Evolutionary conservation across 2,329 filamentous ascomycete species (phyloP), one percentile per base, ranked within the genome.

Genomic region (Ascochyta clinopodiicola): DNA sequence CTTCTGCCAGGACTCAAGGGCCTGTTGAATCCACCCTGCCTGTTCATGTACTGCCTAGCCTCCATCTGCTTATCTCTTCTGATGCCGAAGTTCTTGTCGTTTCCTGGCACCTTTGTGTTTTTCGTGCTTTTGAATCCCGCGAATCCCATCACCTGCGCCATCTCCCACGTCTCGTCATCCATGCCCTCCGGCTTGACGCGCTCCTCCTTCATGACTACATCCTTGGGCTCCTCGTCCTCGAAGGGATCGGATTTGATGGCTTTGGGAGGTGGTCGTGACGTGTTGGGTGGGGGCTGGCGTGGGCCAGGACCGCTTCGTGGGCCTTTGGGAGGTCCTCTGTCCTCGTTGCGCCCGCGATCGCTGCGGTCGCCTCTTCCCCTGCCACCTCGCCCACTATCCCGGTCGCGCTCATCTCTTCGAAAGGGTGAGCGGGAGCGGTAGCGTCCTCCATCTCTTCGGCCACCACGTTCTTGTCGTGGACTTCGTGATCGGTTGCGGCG

Each of bases 41-140:
- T 84, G 71, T 95, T 95, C 86, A 99, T 99, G 77, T 99, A 99
- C 84, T 99, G 95, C 66, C 95, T 84, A 72, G 97, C 98, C 80
- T 96, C 86, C 13, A 88, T 90, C 85, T 92, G 93, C 86, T 96
- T 97, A 79, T 95, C 92, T 82, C 95, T 97, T 64, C 88, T 82
- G 47, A 97, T 87, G 0, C 82, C 91, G 51, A 90, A 93, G 37
- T 88, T 86, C 71, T 92, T 76, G 44, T 82, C 87, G 72, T 99
- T 99, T 2, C 95, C 95, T 0, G 85, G 83, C 1, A 99, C 88
- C 72, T 97, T 96, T 50, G 89, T 92, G 57, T 90, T 87, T 77
- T 98, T 96, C 19, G 95, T 98, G 22, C 86, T 88, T 54, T 87
- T 88, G 77, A 98, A 99, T 0, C 84, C 86, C 17, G 87, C 87